Evolutionary conservation across 2,329 filamentous ascomycete species (phyloP).

Genomic region (Neofusicoccum sp.): DNA sequence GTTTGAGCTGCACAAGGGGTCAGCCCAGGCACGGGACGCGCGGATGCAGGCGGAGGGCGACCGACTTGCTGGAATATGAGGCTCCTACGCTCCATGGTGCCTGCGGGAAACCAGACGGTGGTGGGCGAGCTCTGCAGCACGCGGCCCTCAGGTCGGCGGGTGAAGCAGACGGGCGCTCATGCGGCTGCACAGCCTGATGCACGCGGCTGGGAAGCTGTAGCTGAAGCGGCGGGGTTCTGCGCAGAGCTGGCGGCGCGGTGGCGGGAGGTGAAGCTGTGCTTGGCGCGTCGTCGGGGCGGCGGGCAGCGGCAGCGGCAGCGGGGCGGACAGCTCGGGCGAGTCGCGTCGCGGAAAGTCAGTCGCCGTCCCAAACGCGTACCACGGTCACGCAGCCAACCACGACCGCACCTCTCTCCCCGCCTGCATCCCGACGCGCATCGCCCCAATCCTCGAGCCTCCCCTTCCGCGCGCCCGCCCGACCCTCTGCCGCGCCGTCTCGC

Average conservation of each 20-base stretch:
- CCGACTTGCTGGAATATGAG: slow-evolving; percentile 43
- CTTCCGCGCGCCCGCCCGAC: neutral
- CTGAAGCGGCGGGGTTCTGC: neutral
- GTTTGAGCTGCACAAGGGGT: slow-evolving; percentile 53
- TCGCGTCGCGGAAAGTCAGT: slow-evolving; percentile 20
- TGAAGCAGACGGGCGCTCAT: neutral
- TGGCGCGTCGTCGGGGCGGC: neutral
- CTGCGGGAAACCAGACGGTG: neutral
- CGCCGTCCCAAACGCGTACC: slow-evolving; percentile 21
- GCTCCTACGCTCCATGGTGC: slow-evolving; percentile 30
- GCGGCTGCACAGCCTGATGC: neutral
- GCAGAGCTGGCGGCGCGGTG: neutral
- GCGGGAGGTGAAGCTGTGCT: neutral
- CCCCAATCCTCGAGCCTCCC: neutral
- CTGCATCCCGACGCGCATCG: slow-evolving; percentile 4
- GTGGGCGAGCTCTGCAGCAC: neutral
- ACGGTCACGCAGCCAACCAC: slow-evolving; percentile 15
- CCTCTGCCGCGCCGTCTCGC: neutral
- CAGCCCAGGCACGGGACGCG: slow-evolving; percentile 23
- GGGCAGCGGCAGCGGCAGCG: neutral
- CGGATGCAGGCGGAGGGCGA: neutral
- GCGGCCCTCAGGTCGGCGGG: neutral
- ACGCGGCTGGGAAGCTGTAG: neutral
- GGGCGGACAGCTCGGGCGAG: slow-evolving; percentile 12
- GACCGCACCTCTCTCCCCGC: slow-evolving; percentile 1